Conservation (phyloP, 2,329 filamentous ascomycete genomes). For the Daldinia eschscholtzii region DNA sequence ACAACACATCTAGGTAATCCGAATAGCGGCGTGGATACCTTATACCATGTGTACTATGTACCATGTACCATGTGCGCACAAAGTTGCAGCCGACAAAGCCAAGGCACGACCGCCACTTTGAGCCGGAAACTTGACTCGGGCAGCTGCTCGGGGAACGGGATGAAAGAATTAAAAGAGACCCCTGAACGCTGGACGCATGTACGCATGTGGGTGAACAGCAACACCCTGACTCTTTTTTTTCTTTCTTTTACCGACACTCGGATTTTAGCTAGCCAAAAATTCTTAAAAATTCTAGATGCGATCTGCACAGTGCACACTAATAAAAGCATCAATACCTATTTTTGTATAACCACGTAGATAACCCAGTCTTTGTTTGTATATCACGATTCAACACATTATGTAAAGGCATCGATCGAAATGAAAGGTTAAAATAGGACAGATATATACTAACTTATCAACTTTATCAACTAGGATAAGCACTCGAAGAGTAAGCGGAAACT, state of each 20-base stretch:
- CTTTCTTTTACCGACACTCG: slow-evolving; percentile 37
- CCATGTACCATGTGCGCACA: slow-evolving; percentile 3
- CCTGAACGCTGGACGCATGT: slow-evolving; percentile 20
- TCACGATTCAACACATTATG: background rate
- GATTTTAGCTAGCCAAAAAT: slow-evolving; percentile 16
- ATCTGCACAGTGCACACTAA: slow-evolving; percentile 17
- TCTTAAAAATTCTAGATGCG: slow-evolving; percentile 13
- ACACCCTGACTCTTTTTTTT: slow-evolving; percentile 23
- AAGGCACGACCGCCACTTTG: slow-evolving; percentile 34
- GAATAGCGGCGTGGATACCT: slow-evolving; percentile 28
- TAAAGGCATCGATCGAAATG: background rate
- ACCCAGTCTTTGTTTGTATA: background rate
- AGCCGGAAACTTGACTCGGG: slow-evolving; percentile 48
- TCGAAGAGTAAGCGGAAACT: slow-evolving; percentile 6
- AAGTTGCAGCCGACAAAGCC: slow-evolving; percentile 36
- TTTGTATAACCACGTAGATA: background rate
- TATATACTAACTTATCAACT: background rate
- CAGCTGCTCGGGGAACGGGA: slow-evolving; percentile 43
- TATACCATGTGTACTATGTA: background rate
- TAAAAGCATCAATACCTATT: background rate
- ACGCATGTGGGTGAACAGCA: slow-evolving; percentile 32
- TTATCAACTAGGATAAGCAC: background rate
- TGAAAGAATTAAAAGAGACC: slow-evolving; percentile 33
- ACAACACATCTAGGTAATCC: slow-evolving; percentile 2
- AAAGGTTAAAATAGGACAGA: background rate